Evolutionary conservation across 1,139 yeast genomes (phyloP).

Genomic region (Candida anutae): DNA sequence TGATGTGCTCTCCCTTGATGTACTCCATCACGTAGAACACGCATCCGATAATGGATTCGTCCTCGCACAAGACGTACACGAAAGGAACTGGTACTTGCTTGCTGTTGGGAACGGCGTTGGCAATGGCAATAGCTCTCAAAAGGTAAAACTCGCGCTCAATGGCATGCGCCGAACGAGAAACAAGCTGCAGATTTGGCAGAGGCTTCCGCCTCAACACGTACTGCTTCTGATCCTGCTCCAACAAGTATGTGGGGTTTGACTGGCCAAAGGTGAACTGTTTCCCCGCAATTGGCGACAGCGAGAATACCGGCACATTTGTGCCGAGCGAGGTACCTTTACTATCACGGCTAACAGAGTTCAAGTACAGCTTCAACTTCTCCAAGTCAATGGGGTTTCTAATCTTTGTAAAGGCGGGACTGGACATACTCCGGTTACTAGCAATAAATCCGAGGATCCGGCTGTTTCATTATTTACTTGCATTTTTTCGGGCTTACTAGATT

Average conservation of each 20-base stretch:
- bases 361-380: constrained; percentile 6
- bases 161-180: constrained; percentile 57
- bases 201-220: constrained; percentile 58
- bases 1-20: constrained; percentile 52
- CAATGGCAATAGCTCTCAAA: constrained; percentile 36
- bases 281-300: neutral
- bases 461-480: no score
- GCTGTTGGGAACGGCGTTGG: constrained; percentile 16
- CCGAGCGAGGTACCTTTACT: neutral
- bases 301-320: neutral
- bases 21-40: constrained; percentile 59
- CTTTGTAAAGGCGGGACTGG: constrained; percentile 11
- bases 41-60: constrained; percentile 40
- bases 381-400: constrained; percentile 16
- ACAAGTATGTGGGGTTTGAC: constrained; percentile 56
- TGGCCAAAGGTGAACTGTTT: constrained; percentile 61
- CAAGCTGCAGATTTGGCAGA: constrained; percentile 43
- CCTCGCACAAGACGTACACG: constrained; percentile 43
- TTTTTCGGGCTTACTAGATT: no score
- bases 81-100: constrained; percentile 46
- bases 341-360: constrained; percentile 3
- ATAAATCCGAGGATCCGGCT: no score
- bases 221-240: constrained; percentile 35
- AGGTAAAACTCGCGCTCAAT: constrained; percentile 57
- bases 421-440: no score